Percentiles rank a stretch among this genome's conserved stretches.
Evolutionary conservation across 2,329 filamentous ascomycete species (phyloP).

Genomic region (Fusarium verrucosum): DNA sequence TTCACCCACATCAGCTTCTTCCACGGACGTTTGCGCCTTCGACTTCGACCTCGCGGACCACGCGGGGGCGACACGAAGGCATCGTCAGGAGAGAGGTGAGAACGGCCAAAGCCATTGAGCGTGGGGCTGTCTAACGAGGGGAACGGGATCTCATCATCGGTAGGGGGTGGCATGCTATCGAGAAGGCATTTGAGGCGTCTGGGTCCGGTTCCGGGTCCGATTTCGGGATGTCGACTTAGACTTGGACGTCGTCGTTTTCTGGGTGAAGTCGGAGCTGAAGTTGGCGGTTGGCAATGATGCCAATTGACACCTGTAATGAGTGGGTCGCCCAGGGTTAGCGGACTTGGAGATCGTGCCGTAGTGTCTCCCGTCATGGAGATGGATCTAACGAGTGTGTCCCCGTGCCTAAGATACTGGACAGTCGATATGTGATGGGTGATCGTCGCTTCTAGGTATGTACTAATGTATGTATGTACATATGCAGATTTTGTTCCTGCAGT

Average conservation of each 20-base stretch:
- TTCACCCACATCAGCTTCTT: constrained; percentile 99
- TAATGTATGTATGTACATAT: no score
- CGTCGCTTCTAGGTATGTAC: neutral
- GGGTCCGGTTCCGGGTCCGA: neutral
- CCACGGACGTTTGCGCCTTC: constrained; percentile 78
- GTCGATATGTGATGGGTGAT: neutral
- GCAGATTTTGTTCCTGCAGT: neutral
- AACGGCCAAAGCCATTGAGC: constrained; percentile 61
- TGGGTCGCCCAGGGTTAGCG: constrained; percentile 35
- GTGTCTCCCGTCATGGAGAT: constrained; percentile 18
- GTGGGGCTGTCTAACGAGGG: constrained; percentile 47
- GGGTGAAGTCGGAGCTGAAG: constrained; percentile 1
- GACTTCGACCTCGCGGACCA: constrained; percentile 66
- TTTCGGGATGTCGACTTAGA: constrained; percentile 1
- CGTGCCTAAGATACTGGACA: neutral
- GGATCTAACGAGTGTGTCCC: constrained; percentile 16
- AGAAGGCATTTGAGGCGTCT: constrained; percentile 25
- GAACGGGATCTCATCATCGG: constrained; percentile 52
- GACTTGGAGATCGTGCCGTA: constrained; percentile 33
- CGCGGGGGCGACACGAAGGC: constrained; percentile 76
- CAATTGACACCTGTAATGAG: constrained; percentile 26
- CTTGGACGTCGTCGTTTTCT: constrained; percentile 7
- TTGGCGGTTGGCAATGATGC: constrained; percentile 25
- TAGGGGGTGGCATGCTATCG: constrained; percentile 50
- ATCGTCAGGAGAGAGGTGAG: constrained; percentile 83